Conservation (phyloP, 257 asterid genomes). For the Solanum lycopersicoides region DNA sequence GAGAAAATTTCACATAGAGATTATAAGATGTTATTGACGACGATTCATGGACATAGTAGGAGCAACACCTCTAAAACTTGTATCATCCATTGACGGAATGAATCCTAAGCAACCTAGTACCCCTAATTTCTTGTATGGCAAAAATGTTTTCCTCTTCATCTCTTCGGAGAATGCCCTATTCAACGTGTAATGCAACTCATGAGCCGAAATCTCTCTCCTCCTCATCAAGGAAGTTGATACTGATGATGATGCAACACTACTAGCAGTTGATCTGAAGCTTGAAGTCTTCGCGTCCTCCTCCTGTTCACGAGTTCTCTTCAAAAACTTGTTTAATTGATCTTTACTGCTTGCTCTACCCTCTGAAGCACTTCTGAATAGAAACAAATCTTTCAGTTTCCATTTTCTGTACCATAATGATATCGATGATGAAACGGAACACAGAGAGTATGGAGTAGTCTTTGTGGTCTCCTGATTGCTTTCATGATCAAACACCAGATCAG, state of each 20-base stretch:
- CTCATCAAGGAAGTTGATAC: constrained; percentile 43
- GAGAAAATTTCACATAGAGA: neutral
- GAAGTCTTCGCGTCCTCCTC: constrained; percentile 35
- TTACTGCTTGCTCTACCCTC: constrained; percentile 54
- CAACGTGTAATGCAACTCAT: constrained; percentile 68
- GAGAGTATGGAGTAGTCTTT: neutral
- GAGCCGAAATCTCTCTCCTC: constrained; percentile 52
- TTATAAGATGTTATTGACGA: neutral
- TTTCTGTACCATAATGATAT: constrained; percentile 42
- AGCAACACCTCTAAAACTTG: constrained; percentile 23
- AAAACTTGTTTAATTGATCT: constrained; percentile 31
- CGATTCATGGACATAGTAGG: constrained; percentile 9
- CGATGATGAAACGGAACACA: constrained; percentile 14
- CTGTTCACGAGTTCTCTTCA: constrained; percentile 2
- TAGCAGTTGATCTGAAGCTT: constrained; percentile 55
- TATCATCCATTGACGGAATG: constrained; percentile 26
- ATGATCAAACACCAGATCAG: constrained; percentile 46
- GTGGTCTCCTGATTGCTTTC: constrained; percentile 15
- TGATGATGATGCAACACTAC: constrained; percentile 32
- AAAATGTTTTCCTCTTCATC: constrained; percentile 59
- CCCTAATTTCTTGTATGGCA: constrained; percentile 69
- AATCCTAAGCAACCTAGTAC: constrained; percentile 77
- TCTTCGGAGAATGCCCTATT: constrained; percentile 70
- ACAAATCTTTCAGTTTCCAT: constrained; percentile 79
- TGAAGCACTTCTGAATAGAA: constrained; percentile 86